A percentile compares a stretch with the other conserved stretches of the same genome.
Conservation (phyloP, 1,284 basidiomycete species). For the Sporisorium scitamineum region DNA sequence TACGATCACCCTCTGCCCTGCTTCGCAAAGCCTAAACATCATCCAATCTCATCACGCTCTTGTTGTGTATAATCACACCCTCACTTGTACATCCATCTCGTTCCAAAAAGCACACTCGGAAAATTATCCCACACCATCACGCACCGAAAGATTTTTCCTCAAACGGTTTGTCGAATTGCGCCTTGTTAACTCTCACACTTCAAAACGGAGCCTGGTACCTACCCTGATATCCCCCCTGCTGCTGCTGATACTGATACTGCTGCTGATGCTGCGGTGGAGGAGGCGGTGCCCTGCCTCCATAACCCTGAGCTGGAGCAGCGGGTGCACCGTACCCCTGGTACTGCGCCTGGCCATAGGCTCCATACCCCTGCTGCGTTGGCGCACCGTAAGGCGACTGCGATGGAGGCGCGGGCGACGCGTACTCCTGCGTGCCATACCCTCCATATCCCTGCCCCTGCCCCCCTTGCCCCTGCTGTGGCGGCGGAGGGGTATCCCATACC, state of each 20-base stretch:
- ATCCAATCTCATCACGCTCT: too few relatives aligned
- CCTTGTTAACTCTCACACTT: background rate
- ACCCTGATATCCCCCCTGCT: slow-evolving; percentile 11
- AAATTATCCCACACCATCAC: background rate
- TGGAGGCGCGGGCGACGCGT: slow-evolving; percentile 14
- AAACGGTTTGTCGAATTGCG: background rate
- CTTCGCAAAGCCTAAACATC: too few relatives aligned
- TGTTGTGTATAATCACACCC: background rate
- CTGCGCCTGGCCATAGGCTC: slow-evolving; percentile 9
- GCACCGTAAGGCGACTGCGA: slow-evolving; percentile 17
- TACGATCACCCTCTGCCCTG: too few relatives aligned
- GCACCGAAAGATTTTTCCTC: background rate
- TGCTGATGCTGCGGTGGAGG: slow-evolving; percentile 19
- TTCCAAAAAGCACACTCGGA: background rate
- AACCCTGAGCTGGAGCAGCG: slow-evolving; percentile 15
- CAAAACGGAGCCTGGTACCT: slow-evolving; percentile 31
- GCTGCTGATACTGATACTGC: slow-evolving; percentile 10
- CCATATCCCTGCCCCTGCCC: slow-evolving; percentile 26
- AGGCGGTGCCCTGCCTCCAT: slow-evolving; percentile 7
- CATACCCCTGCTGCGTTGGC: slow-evolving; percentile 12
- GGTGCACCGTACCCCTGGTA: slow-evolving; percentile 9
- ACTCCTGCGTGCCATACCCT: slow-evolving; percentile 16
- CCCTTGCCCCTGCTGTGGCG: slow-evolving; percentile 24
- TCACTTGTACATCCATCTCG: background rate
- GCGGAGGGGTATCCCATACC: slow-evolving; percentile 18